Evolutionary conservation across 164 flowering plant species (phyloP).

Genomic region (Houttuynia cordata): DNA sequence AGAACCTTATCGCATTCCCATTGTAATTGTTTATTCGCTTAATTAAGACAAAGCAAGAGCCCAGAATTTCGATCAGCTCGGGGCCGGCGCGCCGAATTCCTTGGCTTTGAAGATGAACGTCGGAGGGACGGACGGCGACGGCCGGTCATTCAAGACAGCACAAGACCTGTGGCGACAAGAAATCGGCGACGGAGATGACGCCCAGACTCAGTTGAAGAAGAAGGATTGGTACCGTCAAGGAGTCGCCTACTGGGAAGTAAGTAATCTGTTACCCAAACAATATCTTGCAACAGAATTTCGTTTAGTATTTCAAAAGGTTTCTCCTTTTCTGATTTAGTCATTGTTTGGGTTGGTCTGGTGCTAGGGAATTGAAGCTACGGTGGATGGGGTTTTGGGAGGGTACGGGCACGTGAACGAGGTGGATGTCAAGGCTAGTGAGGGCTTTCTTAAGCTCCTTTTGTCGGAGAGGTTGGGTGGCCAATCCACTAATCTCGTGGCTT

Average conservation of each 20-base stretch:
- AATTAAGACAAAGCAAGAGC: too few species aligned
- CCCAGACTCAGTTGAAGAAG: conserved; percentile 27
- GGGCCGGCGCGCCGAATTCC: neutral
- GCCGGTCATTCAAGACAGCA: conserved; percentile 56
- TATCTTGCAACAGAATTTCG: too few species aligned
- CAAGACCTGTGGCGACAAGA: conserved; percentile 84
- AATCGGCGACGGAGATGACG: conserved; percentile 39
- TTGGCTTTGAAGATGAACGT: conserved; percentile 29
- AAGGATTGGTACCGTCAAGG: conserved; percentile 69
- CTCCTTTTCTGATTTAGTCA: neutral
- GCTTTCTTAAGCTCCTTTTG: conserved; percentile 48
- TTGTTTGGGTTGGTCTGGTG: neutral
- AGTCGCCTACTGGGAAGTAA: conserved; percentile 82
- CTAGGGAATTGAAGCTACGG: conserved; percentile 84
- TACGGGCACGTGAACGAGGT: conserved; percentile 71
- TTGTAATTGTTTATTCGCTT: too few species aligned
- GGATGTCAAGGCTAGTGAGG: conserved; percentile 70
- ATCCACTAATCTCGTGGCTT: conserved; percentile 47
- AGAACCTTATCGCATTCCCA: conserved; percentile 99
- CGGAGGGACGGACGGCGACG: conserved; percentile 53
- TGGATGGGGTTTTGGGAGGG: conserved; percentile 93
- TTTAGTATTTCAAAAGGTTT: neutral
- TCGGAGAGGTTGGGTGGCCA: conserved; percentile 28
- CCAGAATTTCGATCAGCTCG: too few species aligned
- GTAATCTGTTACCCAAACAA: too few species aligned